Evolutionary conservation across 2,329 filamentous ascomycete genomes (phyloP), one percentile per base, ranked within the genome.

Genomic region (Beauveria rudraprayagi): DNA sequence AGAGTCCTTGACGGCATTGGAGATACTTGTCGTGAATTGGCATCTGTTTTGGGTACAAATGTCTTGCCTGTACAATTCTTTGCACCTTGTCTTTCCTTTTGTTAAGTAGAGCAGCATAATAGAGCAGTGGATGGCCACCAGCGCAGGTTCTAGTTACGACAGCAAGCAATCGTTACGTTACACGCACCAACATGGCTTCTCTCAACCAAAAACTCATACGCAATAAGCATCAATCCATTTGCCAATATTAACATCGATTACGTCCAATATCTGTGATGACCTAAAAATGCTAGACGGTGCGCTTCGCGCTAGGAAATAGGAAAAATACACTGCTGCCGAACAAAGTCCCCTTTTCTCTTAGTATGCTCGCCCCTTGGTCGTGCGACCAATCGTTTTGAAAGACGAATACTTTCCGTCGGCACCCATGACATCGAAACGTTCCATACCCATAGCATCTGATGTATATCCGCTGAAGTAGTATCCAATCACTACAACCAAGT

Each of bases 401-500:
- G 71, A 77, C 63, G 77, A 75, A 67, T 78, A 84, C 59, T 75
- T 70, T 1, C 81, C 81, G 63, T 83, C 76, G 1, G 68, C 67
- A 19, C 77, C 77, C 72, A 84, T 75, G 1, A 77, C 77, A 63
- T 86, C 83, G 61, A 85, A 85, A 44, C 83, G 74, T 62, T 77
- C 73, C 63, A 71, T 66, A 40, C 76, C 77, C 68, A 77, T 76
- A 30, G 73, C 69, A 62, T 77, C 76, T 17, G 77, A 73, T 16
- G 78, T 78, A 67, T 71, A 85, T 30, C 84, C 79, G 57, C 91
- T 91, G 62, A 96, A 89, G 76, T 91, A 97, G 78, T 95, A 99
- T 1, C 94, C 94, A 50, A 91, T 84, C 30, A 97, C 79, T 54
- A 99, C 91, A 30, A 97, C 94, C 26, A 97, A 75, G 72, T 99